A percentile compares a stretch with the other conserved stretches of the same genome.
Evolutionary conservation across 148 eudicot species (phyloP).

Genomic region (Gaultheria prostrata): DNA sequence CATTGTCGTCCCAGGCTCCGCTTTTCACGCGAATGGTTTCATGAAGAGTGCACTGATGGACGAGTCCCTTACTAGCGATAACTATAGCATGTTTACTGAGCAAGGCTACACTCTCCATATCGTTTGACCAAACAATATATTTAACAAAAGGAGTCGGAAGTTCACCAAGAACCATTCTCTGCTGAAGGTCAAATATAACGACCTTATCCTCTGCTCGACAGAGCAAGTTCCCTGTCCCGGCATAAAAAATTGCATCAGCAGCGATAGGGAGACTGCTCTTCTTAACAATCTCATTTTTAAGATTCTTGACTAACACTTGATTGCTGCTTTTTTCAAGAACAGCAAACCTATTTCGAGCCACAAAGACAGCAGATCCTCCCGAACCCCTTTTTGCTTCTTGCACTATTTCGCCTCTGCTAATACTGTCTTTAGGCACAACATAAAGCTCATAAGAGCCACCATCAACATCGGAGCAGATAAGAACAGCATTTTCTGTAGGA

Average conservation of each 20-base stretch:
- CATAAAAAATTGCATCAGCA: constrained; percentile 74
- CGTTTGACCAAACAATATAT: constrained; percentile 81
- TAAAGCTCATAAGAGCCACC: constrained; percentile 87
- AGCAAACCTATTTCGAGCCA: constrained; percentile 85
- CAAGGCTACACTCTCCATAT: constrained; percentile 88
- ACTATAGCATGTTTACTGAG: constrained; percentile 79
- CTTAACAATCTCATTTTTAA: constrained; percentile 76
- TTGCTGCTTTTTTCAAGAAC: constrained; percentile 78
- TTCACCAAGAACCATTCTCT: constrained; percentile 67
- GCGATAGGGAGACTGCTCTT: constrained; percentile 65
- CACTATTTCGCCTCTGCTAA: constrained; percentile 58
- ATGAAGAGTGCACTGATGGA: constrained; percentile 78
- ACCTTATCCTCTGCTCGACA: constrained; percentile 83
- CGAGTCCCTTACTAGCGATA: constrained; percentile 67
- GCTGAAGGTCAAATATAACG: constrained; percentile 78
- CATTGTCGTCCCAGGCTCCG: constrained; percentile 91
- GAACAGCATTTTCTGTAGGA: constrained; percentile 77
- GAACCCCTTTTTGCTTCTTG: constrained; percentile 72
- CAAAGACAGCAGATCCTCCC: constrained; percentile 80
- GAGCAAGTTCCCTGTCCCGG: constrained; percentile 80
- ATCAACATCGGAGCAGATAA: constrained; percentile 75
- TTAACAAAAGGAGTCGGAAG: constrained; percentile 77
- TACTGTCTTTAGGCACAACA: constrained; percentile 61
- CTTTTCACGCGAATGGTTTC: constrained; percentile 89
- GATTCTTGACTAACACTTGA: constrained; percentile 63